Evolutionary conservation across 441 rosid genomes (phyloP), one percentile per base, ranked within the genome.

Genomic region (Pelargonium citronellum): DNA sequence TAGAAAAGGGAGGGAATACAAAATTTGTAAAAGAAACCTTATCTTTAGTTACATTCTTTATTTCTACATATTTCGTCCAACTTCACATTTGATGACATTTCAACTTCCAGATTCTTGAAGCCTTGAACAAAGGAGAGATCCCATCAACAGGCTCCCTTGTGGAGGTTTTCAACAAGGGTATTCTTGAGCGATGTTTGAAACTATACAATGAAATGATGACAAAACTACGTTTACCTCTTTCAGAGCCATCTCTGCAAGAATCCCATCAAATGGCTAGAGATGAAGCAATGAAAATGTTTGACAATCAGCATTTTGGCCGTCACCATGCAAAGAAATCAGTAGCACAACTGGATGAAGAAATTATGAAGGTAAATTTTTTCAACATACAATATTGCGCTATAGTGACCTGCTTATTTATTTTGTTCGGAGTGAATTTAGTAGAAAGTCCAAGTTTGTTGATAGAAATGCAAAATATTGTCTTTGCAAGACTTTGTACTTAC

Each of bases 101-200:
- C 63, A 64, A 53, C 70, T 82, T 83, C 73, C 87, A 95, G 99
- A 95, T 95, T 75, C 88, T 95, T 65, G 96, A 92, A 77, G 98
- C 99, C 27, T 82, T 95, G 80, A 95, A 95, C 75, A 95, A 95
- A 82, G 99, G 99, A 70, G 98, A 95, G 83, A 95, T 95, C 78
- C 99, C 99, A 75, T 87, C 99, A 64, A 95, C 99, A 16, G 99
- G 99, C 72, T 95, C 98, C 70, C 87, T 95, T 34, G 98, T 95
- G 76, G 98, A 95, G 90, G 85, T 90, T 77, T 95, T 95, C 81
- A 95, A 95, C 71, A 95, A 90, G 82, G 96, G 80, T 75, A 95
- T 95, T 73, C 85, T 95, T 68, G 95, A 92, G 67, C 83, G 89
- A 19, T 92, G 99, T 75, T 77, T 90, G 76, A 95, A 92, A 80